Percentiles rank a stretch among this genome's conserved stretches.
These are phyloP conservation scores for Botryosphaeria dothidea DNA, from an alignment of 2,329 filamentous ascomycete species.

Conservation along the genomic window DNA sequence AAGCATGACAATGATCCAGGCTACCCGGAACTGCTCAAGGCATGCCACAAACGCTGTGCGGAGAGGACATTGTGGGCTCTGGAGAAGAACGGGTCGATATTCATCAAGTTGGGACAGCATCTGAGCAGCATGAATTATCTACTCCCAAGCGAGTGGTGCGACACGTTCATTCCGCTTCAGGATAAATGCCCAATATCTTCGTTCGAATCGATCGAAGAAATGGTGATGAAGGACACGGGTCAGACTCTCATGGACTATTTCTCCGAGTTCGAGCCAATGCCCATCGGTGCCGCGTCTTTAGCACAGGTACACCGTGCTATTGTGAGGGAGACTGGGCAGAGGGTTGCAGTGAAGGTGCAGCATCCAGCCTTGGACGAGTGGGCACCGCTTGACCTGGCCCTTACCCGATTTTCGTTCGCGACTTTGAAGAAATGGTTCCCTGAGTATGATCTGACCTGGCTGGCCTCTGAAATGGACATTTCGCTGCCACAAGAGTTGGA, in stretches of 20 bases:
- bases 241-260: slow-evolving; percentile 79
- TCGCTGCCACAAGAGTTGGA: slow-evolving; percentile 91
- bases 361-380: slow-evolving; percentile 88
- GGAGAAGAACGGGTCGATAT: slow-evolving; percentile 96
- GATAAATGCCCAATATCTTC: slow-evolving; percentile 94
- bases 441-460: slow-evolving; percentile 95
- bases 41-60: slow-evolving; percentile 91
- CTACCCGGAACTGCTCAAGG: slow-evolving; percentile 68
- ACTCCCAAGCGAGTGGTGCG: slow-evolving; percentile 87
- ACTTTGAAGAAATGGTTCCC: slow-evolving; percentile 92
- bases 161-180: slow-evolving; percentile 92
- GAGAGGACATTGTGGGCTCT: slow-evolving; percentile 81
- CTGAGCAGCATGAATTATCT: slow-evolving; percentile 95
- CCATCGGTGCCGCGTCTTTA: slow-evolving; percentile 89
- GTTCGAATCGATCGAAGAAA: slow-evolving; percentile 78
- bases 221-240: slow-evolving; percentile 85
- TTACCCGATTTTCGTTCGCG: slow-evolving; percentile 87
- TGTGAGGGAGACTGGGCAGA: slow-evolving; percentile 76
- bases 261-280: slow-evolving; percentile 74
- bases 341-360: slow-evolving; percentile 95
- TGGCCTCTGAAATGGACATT: slow-evolving; percentile 87
- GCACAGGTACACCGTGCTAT: slow-evolving; percentile 92
- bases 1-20: slow-evolving; percentile 68
- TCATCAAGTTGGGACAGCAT: slow-evolving; percentile 97
- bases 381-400: slow-evolving; percentile 80